Evolutionary conservation across 2,329 filamentous ascomycete species (phyloP), one percentile per base, ranked within the genome.

Genomic region (Fusarium dimerum): DNA sequence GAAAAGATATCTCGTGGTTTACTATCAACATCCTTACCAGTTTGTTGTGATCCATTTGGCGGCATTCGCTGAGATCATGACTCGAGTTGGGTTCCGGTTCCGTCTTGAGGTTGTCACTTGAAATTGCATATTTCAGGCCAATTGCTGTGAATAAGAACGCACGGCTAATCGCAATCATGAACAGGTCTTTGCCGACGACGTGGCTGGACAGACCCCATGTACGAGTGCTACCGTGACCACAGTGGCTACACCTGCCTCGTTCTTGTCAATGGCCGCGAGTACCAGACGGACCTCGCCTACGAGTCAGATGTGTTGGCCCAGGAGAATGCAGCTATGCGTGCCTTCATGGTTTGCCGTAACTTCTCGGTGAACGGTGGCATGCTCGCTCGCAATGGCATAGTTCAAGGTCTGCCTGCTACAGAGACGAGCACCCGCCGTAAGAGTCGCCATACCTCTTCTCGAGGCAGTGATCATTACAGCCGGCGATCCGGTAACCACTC

Each of bases 361-460:
- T 97, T 97, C 76, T 96, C 91, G 50, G 90, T 95, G 72, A 97
- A 96, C 70, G 92, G 95, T 66, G 93, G 93, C 70, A 96, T 96
- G 91, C 78, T 87, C 58, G 84, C 84, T 57, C 81, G 84, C 59
- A 87, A 87, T 66, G 84, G 84, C 41, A 85, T 87, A 57, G 83
- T 87, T 57, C 84, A 87, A 71, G 84, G 84, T 45, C 77, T 87
- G 38, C 84, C 84, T 13, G 81, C 78, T 50, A 76, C 78, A 60
- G 74, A 82, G 50, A 73, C 67, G 55, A 72, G 73, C 66, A 81
- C 76, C 61, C 75, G 77, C 54, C 70, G 76, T 61, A 80, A 80
- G 71, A 78, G 77, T 70, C 77, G 80, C 56, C 79, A 79, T 60
- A 71, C 75, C n/a, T 77, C 78, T 7, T 75, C 73, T 55, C 69